These are phyloP conservation scores for Talaromyces atroroseus DNA, from an alignment of 2,329 filamentous ascomycete genomes.

Conservation along the genomic window DNA sequence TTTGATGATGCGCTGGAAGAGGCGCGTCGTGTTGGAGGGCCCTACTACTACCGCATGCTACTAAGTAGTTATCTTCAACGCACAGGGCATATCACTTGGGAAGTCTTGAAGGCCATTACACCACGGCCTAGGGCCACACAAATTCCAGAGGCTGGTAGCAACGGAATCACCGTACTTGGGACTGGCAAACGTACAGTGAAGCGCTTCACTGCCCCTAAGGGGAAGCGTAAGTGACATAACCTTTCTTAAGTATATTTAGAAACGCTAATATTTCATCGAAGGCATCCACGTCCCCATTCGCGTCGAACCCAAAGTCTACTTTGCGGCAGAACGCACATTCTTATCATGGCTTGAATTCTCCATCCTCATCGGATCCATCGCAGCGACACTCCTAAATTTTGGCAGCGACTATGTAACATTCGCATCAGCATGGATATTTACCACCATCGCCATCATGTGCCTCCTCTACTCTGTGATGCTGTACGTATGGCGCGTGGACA, in stretches of 20 bases:
- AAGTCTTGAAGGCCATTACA: slow-evolving; percentile 47
- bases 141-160: slow-evolving; percentile 31
- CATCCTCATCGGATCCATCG: slow-evolving; percentile 86
- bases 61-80: slow-evolving; percentile 48
- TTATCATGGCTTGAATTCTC: slow-evolving; percentile 96
- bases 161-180: slow-evolving; percentile 38
- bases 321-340: slow-evolving; percentile 93
- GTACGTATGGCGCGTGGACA: slow-evolving; percentile 81
- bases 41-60: slow-evolving; percentile 64
- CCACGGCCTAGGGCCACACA: slow-evolving; percentile 48
- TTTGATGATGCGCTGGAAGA: slow-evolving; percentile 71
- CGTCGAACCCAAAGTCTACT: slow-evolving; percentile 96
- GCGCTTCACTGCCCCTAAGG: slow-evolving; percentile 55
- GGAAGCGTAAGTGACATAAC: slow-evolving; percentile 39
- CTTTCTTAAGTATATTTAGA: background rate
- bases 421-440: slow-evolving; percentile 70
- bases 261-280: slow-evolving; percentile 46
- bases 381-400: slow-evolving; percentile 79
- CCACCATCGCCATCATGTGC: slow-evolving; percentile 68
- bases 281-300: slow-evolving; percentile 93
- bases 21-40: slow-evolving; percentile 69
- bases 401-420: slow-evolving; percentile 58
- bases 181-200: slow-evolving; percentile 40
- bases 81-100: slow-evolving; percentile 40
- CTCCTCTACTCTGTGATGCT: slow-evolving; percentile 78